These are phyloP conservation scores for Wallacemonas sp. DNA, from an alignment of 208 protist genomes.

Conservation along the genomic window DNA sequence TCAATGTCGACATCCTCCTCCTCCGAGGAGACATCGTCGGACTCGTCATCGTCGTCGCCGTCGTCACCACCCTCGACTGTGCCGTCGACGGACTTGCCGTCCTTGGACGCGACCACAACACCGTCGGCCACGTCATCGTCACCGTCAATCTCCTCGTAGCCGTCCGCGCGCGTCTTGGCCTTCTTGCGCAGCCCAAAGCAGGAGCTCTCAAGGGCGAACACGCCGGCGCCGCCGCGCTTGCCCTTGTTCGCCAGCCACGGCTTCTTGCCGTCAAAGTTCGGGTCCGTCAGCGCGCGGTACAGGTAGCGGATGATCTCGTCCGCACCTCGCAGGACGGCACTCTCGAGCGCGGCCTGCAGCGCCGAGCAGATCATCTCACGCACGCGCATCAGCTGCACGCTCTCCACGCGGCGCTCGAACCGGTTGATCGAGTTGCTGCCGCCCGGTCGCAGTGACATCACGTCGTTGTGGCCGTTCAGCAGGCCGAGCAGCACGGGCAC, in stretches of 20 bases:
- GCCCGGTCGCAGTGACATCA: slow-evolving; percentile 19
- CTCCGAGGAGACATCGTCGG: background rate
- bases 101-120: background rate
- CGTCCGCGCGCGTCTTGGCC: slow-evolving; percentile 19
- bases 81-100: slow-evolving; percentile 3
- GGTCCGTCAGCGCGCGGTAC: slow-evolving; percentile 42
- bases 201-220: slow-evolving; percentile 11
- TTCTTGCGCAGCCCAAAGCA: slow-evolving; percentile 19
- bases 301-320: slow-evolving; percentile 69
- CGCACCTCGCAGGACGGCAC: slow-evolving; percentile 40
- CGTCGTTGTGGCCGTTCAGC: slow-evolving; percentile 55
- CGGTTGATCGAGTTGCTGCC: slow-evolving; percentile 23
- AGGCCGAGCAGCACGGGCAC: slow-evolving; percentile 58
- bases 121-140: slow-evolving; percentile 12
- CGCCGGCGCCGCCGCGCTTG: background rate
- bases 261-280: slow-evolving; percentile 14
- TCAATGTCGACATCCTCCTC: slow-evolving; percentile 10
- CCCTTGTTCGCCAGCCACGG: slow-evolving; percentile 13
- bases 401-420: slow-evolving; percentile 46
- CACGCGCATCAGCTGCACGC: slow-evolving; percentile 47
- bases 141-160: slow-evolving; percentile 22
- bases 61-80: background rate
- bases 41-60: slow-evolving; percentile 1
- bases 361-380: slow-evolving; percentile 72
- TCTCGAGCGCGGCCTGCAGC: slow-evolving; percentile 43